Evolutionary conservation across 2,329 filamentous ascomycete genomes (phyloP).

Genomic region (Sporothrix globosa): DNA sequence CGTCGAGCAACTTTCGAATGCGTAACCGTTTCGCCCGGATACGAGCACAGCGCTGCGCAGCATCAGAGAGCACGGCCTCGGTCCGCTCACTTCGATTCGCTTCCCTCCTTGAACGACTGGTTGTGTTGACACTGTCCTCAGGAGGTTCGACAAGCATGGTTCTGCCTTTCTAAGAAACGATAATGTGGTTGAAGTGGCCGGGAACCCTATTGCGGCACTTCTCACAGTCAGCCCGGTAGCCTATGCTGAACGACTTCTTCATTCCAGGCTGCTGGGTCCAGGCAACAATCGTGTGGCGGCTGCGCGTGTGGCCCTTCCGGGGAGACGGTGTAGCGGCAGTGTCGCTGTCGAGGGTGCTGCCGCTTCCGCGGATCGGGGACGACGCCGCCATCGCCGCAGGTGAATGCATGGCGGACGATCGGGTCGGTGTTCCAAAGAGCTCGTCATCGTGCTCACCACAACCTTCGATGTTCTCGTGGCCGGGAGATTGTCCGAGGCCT

Average conservation of each 20-base stretch:
- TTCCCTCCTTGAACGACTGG: neutral
- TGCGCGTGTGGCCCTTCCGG: conserved; percentile 60
- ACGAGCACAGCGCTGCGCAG: neutral
- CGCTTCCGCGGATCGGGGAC: conserved; percentile 25
- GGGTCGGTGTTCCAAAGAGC: conserved; percentile 37
- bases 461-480: conserved; percentile 38
- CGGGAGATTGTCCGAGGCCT: conserved; percentile 17
- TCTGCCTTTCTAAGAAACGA: conserved; percentile 57
- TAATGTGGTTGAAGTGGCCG: conserved; percentile 80
- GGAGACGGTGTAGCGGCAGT: conserved; percentile 54
- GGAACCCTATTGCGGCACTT: conserved; percentile 75
- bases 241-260: conserved; percentile 76
- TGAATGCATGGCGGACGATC: conserved; percentile 20
- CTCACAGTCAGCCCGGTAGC: conserved; percentile 75
- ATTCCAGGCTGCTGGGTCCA: conserved; percentile 65
- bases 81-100: neutral
- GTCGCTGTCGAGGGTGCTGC: conserved; percentile 39
- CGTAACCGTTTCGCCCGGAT: conserved; percentile 7
- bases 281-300: conserved; percentile 62
- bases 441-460: conserved; percentile 19
- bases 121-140: neutral
- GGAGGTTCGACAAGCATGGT: neutral
- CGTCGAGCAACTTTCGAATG: neutral
- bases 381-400: conserved; percentile 22
- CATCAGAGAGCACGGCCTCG: neutral